Conservation (phyloP, 306 rosid genomes). For the Argentina anserina region DNA sequence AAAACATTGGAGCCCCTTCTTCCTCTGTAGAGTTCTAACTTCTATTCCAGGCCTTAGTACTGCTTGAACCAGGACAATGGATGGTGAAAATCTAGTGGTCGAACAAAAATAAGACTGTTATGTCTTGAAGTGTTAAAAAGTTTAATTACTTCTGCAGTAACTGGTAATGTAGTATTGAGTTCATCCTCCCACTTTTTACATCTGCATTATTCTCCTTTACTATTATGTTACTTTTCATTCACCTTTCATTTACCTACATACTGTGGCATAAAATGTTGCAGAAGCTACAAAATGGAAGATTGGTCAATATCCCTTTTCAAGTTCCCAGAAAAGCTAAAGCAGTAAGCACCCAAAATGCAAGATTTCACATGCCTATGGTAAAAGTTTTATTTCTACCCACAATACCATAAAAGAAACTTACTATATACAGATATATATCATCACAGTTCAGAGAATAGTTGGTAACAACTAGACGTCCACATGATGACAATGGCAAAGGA, state of each 20-base stretch:
- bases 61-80: too few relatives aligned
- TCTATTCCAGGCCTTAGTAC: too few relatives aligned
- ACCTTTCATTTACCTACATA: too few relatives aligned
- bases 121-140: too few relatives aligned
- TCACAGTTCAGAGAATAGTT: constrained; percentile 4
- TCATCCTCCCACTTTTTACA: background rate
- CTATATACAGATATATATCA: background rate
- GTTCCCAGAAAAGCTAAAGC: background rate
- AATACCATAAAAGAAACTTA: background rate
- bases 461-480: constrained; percentile 10
- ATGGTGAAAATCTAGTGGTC: too few relatives aligned
- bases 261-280: background rate
- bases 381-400: background rate
- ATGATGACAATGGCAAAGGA: background rate
- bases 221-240: too few relatives aligned
- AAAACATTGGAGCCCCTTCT: too few relatives aligned
- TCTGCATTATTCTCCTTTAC: background rate
- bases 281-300: background rate
- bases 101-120: too few relatives aligned
- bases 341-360: background rate
- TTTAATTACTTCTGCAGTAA: too few relatives aligned
- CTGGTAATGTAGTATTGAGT: background rate
- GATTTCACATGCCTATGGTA: background rate
- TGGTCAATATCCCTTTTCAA: background rate
- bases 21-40: too few relatives aligned